Conservation (phyloP, 1,139 yeast species). For the Saccharomyces uvarum region DNA sequence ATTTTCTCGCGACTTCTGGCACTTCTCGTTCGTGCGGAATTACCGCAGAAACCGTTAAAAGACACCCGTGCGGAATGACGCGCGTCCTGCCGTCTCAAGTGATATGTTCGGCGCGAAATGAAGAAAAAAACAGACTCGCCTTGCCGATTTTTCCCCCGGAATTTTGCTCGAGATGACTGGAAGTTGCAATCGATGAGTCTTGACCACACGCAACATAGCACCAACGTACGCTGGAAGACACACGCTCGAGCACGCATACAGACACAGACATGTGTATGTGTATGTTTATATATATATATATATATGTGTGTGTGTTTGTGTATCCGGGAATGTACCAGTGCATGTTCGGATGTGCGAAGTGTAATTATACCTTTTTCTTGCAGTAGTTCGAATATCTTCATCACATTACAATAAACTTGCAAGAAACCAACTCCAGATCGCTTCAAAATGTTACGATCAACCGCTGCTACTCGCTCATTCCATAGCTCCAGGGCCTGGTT, state of each 20-base stretch:
- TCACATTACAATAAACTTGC: not conserved
- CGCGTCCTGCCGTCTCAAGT: not conserved
- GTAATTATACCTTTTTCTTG: not conserved
- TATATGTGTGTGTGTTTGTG: not conserved
- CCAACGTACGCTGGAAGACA: not conserved
- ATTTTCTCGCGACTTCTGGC: not conserved
- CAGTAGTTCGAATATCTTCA: not conserved
- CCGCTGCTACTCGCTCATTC: conserved; percentile 10
- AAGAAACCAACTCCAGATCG: not conserved
- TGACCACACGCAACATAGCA: not conserved
- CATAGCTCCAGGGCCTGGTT: conserved; percentile 8
- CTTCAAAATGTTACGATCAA: conserved; percentile 7
- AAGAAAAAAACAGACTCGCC: not conserved
- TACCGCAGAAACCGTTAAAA: not conserved
- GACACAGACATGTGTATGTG: not conserved
- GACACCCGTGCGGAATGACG: not conserved
- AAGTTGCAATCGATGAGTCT: not conserved
- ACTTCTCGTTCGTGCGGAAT: not conserved
- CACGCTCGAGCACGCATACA: not conserved
- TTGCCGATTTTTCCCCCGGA: not conserved
- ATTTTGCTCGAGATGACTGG: not conserved
- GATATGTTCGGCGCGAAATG: not conserved
- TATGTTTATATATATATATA: not conserved
- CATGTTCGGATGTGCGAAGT: not conserved
- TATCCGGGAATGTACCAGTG: not conserved